phyloP scores from a whole-genome alignment of 768 basidiomycete species.

The Lactarius psammicola region DNA sequence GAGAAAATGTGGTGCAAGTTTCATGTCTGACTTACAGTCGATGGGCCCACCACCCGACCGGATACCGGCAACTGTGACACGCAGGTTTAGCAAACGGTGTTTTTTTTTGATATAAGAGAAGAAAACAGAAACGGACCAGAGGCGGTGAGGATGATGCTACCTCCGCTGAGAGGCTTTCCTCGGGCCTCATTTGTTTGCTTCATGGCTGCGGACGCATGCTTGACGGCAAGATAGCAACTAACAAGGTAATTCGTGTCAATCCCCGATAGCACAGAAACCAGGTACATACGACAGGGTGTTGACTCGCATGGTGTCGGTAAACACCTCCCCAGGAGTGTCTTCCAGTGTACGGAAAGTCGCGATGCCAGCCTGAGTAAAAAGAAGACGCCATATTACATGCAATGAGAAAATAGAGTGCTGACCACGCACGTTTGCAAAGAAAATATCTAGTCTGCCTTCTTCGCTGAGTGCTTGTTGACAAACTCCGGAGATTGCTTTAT shows the following conservation, averaged over 20 bases:
- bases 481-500: conserved; percentile 59
- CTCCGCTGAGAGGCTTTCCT: conserved; percentile 68
- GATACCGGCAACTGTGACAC: conserved; percentile 68
- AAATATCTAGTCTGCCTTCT: conserved; percentile 85
- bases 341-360: conserved; percentile 45
- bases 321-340: conserved; percentile 59
- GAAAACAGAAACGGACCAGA: conserved; percentile 51
- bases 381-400: conserved; percentile 2
- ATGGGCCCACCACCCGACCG: conserved; percentile 78
- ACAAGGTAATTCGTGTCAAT: conserved; percentile 12
- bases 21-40: conserved; percentile 58
- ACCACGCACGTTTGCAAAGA: conserved; percentile 84
- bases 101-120: not conserved
- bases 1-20: conserved; percentile 13
- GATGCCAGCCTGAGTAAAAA: conserved; percentile 59
- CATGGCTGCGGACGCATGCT: conserved; percentile 85
- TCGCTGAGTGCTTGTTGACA: conserved; percentile 75
- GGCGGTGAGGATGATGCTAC: conserved; percentile 86
- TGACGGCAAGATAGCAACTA: conserved; percentile 88
- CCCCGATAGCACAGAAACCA: not conserved
- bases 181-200: conserved; percentile 56
- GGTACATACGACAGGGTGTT: conserved; percentile 60
- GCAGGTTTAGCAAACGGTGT: not conserved
- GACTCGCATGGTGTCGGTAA: conserved; percentile 74
- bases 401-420: not conserved